Evolutionary conservation across 2,329 filamentous ascomycete species (phyloP).

Genomic region (Amylocarpus encephaloides): DNA sequence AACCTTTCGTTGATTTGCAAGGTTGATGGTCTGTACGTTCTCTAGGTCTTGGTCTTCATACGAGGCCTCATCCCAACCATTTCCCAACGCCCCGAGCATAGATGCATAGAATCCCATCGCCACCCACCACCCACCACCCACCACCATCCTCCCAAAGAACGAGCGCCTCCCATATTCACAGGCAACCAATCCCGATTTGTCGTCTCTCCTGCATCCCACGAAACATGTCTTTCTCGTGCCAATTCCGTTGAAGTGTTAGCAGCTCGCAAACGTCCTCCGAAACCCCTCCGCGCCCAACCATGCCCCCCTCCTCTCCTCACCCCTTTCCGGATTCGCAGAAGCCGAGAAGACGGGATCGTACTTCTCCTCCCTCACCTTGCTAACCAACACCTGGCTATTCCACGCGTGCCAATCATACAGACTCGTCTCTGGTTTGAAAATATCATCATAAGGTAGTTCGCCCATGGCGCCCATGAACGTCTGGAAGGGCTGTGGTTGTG

Average conservation of each 20-base stretch:
- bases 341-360: constrained; percentile 15
- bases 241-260: too few relatives aligned
- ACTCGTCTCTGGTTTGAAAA: constrained; percentile 27
- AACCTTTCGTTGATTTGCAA: too few relatives aligned
- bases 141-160: too few relatives aligned
- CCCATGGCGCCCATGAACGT: constrained; percentile 31
- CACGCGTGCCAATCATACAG: constrained; percentile 30
- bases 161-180: too few relatives aligned
- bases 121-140: too few relatives aligned
- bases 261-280: constrained; percentile 14
- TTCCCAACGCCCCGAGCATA: too few relatives aligned
- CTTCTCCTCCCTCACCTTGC: constrained; percentile 28
- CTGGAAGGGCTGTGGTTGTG: constrained; percentile 24
- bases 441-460: constrained; percentile 29
- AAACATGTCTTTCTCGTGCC: too few relatives aligned
- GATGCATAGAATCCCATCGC: constrained; percentile 5
- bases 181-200: too few relatives aligned
- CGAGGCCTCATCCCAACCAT: not conserved
- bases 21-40: not conserved
- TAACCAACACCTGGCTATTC: constrained; percentile 27
- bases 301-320: constrained; percentile 18
- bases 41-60: not conserved
- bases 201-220: too few relatives aligned
- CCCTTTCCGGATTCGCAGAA: not conserved
- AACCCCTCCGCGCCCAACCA: constrained; percentile 12